Evolutionary conservation across 116 monocot species (phyloP).

Genomic region (Papilionanthe hybrid): DNA sequence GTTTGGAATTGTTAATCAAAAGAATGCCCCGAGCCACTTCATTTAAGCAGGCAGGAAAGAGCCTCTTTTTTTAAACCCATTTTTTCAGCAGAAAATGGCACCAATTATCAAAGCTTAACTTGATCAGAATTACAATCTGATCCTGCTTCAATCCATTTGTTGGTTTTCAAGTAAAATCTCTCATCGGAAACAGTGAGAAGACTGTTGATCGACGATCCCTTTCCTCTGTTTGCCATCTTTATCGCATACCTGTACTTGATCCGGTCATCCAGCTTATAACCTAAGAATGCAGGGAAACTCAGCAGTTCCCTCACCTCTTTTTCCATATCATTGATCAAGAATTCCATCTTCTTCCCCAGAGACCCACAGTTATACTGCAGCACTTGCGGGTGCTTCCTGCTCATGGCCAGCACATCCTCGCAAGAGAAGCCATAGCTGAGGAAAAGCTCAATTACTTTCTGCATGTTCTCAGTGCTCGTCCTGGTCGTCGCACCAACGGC

Average conservation of each 20-base stretch:
- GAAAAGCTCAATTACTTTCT: conserved; percentile 46
- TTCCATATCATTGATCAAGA: conserved; percentile 54
- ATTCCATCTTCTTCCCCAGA: conserved; percentile 70
- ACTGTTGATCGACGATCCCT: conserved; percentile 56
- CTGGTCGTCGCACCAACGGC: conserved; percentile 42
- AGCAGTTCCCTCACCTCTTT: conserved; percentile 66
- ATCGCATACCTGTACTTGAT: conserved; percentile 65
- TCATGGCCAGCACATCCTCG: conserved; percentile 60
- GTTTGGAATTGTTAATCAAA: not conserved
- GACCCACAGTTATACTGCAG: conserved; percentile 58
- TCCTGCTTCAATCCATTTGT: not conserved
- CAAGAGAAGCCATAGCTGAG: conserved; percentile 45
- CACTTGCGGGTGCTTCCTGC: conserved; percentile 77
- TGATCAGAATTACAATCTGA: not conserved
- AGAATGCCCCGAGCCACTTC: not conserved
- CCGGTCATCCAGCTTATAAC: conserved; percentile 72
- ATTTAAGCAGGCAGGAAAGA: not conserved
- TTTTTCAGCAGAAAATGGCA: not conserved
- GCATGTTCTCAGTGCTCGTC: conserved; percentile 74
- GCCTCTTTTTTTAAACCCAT: not conserved
- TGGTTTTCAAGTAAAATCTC: conserved; percentile 32
- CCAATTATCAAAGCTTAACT: not conserved
- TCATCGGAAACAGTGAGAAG: conserved; percentile 46
- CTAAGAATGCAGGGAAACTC: conserved; percentile 70
- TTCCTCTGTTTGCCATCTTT: conserved; percentile 45